These are phyloP conservation scores for Stereum hirsutum DNA, from an alignment of 1,284 basidiomycete species.

Conservation along the genomic window DNA sequence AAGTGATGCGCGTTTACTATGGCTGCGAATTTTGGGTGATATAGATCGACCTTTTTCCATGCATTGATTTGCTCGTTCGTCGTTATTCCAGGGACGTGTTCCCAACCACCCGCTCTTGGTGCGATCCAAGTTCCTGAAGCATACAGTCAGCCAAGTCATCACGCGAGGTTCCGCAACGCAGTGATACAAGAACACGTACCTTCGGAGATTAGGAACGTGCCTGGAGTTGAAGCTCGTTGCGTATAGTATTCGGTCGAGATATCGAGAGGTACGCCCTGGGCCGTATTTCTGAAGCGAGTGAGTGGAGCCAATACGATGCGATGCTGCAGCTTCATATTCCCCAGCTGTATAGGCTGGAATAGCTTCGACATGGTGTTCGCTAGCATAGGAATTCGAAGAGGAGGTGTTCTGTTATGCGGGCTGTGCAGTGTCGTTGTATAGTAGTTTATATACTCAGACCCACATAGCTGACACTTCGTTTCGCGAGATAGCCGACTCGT, in stretches of 20 bases:
- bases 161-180: too few species aligned
- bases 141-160: too few species aligned
- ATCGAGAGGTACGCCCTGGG: slow-evolving; percentile 17
- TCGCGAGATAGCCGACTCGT: too few species aligned
- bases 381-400: too few species aligned
- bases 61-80: slow-evolving; percentile 9
- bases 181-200: too few species aligned
- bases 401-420: too few species aligned
- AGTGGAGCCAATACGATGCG: slow-evolving; percentile 40
- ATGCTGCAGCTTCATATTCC: slow-evolving; percentile 28
- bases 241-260: slow-evolving; percentile 34
- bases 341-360: slow-evolving; percentile 36
- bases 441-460: too few species aligned
- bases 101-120: slow-evolving; percentile 26
- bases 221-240: slow-evolving; percentile 32
- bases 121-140: slow-evolving; percentile 32
- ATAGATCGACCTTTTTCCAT: slow-evolving; percentile 22
- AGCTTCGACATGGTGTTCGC: too few species aligned
- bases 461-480: too few species aligned
- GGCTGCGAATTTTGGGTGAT: too few species aligned
- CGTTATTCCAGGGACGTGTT: slow-evolving; percentile 19
- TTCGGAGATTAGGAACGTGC: slow-evolving; percentile 41
- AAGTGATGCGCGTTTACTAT: too few species aligned
- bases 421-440: too few species aligned
- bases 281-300: slow-evolving; percentile 28